Evolutionary conservation across 208 protist species (phyloP), one percentile per base, ranked within the genome.

Genomic region (Trypanosoma congolense): DNA sequence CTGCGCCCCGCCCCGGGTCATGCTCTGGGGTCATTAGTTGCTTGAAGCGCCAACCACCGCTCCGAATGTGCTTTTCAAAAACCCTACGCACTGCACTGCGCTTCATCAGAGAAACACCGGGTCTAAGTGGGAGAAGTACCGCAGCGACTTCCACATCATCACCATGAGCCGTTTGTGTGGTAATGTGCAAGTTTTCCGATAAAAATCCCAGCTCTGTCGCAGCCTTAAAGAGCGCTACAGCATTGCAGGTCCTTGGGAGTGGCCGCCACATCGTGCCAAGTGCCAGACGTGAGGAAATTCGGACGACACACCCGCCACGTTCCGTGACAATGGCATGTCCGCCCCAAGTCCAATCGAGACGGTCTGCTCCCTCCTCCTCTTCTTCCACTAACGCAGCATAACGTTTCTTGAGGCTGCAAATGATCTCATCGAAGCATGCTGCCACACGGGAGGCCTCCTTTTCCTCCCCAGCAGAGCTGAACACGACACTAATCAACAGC

Each of bases 401-500:
- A 25, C 59, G 59, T 9, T 42, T 33, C 33, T 57, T 57, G 16
- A 65, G 33, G 42, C 70, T 53, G 3, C 9, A 1, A 31, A 72
- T 26, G 40, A 78, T 60, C 0, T 0, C 12, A 53, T 66, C 29
- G 21, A 62, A 50, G 24, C 57, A 29, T 28, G 21, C 16, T 38
- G 48, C 40, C 48, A 50, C 45, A 36, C 53, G 36, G n/a, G 14
- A 44, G n/a, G 55, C 50, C 1, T 50, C 16, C 9, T 30, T 49
- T 5, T 66, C 61, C 18, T 22, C 24, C 22, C 45, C 35, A 54
- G 48, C 61, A n/a, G n/a, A n/a, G n/a, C n/a, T n/a, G 0, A 78
- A 28, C n/a, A 67, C 54, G 6, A 78, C 65, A 59, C 56, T 57
- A 28, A 74, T 8, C 33, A 74, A 59, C 3, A 78, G 35, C 4